Base-by-base conservation (phyloP, 495 filamentous ascomycete genomes). In the Trichoderma asperelloides region DNA sequence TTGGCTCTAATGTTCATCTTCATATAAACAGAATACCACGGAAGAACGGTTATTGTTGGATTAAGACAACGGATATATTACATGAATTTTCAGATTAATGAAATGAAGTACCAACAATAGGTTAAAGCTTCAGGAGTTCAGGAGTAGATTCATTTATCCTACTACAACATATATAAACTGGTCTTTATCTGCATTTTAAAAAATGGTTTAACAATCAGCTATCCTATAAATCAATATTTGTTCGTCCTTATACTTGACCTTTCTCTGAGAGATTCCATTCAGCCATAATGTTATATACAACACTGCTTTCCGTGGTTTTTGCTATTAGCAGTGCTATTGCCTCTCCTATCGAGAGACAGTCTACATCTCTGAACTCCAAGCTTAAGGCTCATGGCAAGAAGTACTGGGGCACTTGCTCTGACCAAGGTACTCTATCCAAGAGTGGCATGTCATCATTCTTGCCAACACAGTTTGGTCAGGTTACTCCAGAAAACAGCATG, bases 401-500 rank as follows among this genome's bases (percentile, higher is more conserved):
- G 41, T 45, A 45, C 41, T 45, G 41, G 41, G 41, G 41, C 12
- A 45, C 41, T 45, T 9, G 5, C 12, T 15, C 6, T 45, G 41
- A 45, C 16, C 41, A 45, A 12, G 18, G 41, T 45, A 45, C 41
- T 45, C 41, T 45, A 12, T 45, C 41, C 41, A 45, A 45, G 12
- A 45, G 41, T 45, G 41, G 41, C 41, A 45, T 45, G 41, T 45
- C 41, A 18, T 45, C 41, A 45, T 45, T 45, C 41, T 18, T 45
- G 41, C 41, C 41, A 45, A 18, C 13, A 45, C 41, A 86, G 65
- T 86, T 85, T 62, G 83, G 83, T 13, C 78, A 81, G 62, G 75
- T 84, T 66, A 86, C 84, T 0, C 83, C 81, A 0, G 83, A 77
- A 39, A 86, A 86, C 69, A 77, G 80, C 39, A 78, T 80, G 75